Evolutionary conservation across 805 yeast genomes (phyloP), one percentile per base, ranked within the genome.

Genomic region (Suhomyces tanzawaensis): DNA sequence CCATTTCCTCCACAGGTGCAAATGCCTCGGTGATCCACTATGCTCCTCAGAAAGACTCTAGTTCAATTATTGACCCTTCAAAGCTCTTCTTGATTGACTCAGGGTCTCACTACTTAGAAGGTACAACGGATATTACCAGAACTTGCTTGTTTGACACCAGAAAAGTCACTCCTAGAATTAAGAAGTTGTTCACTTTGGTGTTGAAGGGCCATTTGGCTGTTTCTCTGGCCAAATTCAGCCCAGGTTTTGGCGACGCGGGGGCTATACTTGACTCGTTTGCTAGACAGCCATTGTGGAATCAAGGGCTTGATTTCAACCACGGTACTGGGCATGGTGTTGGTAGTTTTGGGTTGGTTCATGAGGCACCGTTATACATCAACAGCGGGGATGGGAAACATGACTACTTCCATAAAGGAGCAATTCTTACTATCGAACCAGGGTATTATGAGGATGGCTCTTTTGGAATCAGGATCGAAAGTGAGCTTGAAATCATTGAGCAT

Each of bases 271-370:
- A 93, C 55, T 68, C 79, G 0, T 69, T 89, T 36, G 95, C 96
- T 0, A 74, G 99, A 46, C 89, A 83, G 59, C 82, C 77, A 36
- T 65, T 93, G 42, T 85, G 95, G 89, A 69, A 77, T 27, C 71
- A 79, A 36, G 98, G 98, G 0, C 67, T 87, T 34, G 93, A 86
- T 57, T 93, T 85, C 58, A 77, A 82, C 46, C 99, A 93, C 61
- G 98, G 99, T 7, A 88, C 98, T 0, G 96, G 98, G 2, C 99
- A 93, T 61, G 99, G 99, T 4, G 85, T 93, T n/a, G 98, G 96
- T 2, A 74, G 90, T 15, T 91, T 74, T 57, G 77, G 95, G 32
- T 83, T 84, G 58, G 98, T 93, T 13, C 99, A 93, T 58, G 96
- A 95, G 55, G 93, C 95, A 0, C 98, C 98, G 1, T 74, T 91